Evolutionary conservation across 768 basidiomycete species (phyloP), one percentile per base, ranked within the genome.

Genomic region (Steccherinum ochraceum): DNA sequence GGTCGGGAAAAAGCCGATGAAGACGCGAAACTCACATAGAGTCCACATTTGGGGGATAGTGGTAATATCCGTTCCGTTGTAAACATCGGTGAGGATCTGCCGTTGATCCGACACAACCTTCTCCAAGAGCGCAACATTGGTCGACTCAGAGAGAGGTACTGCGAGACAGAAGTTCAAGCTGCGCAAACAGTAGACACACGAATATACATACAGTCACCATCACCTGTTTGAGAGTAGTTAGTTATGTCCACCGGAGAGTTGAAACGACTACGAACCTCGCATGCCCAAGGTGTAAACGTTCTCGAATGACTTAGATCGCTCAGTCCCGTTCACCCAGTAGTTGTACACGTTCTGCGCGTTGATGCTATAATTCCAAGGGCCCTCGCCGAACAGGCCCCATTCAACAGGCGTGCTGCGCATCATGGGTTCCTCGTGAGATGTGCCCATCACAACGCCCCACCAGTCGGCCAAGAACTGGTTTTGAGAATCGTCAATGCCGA

Each of bases 371-470:
- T 86, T 78, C 84, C 84, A 89, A 0, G 69, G 56, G 1, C 85
- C 84, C 5, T 60, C 60, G 2, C 77, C 81, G 52, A 79, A 77
- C 11, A 78, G 61, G 52, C 64, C 71, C 73, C 82, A 88, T 60
- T 87, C 83, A 53, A 76, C 73, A 3, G 84, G 84, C 2, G 79
- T 81, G 26, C 82, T 81, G 19, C 84, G 77, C 72, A 81, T 79
- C 81, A 86, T 85, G 5, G 86, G 85, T 59, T 88, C 85, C 63
- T 87, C 78, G 61, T 86, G 83, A 64, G 79, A 83, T 2, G 85
- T 84, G 44, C 85, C 82, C 81, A 86, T 86, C 26, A 81, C 83
- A 41, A 86, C 72, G 23, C 80, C 85, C 63, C 80, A 84, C 49
- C 68, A 69, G 55, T 86, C 77, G 2, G 84, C 86, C 25, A 81